Conservation (phyloP, 2,329 filamentous ascomycete genomes). For the Venturia carpophila region DNA sequence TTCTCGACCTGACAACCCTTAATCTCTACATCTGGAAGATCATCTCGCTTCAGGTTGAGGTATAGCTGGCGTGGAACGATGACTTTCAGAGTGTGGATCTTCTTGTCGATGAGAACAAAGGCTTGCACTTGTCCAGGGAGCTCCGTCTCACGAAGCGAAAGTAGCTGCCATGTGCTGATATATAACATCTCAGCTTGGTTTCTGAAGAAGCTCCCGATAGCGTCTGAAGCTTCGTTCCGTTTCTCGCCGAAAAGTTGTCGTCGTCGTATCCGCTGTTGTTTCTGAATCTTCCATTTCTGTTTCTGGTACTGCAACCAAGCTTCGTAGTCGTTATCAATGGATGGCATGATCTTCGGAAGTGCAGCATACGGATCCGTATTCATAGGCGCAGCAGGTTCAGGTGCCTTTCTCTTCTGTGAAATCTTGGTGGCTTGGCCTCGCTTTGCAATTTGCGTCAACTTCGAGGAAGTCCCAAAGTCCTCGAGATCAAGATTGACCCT, state of each 20-base stretch:
- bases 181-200: constrained; percentile 88
- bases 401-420: constrained; percentile 42
- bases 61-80: constrained; percentile 85
- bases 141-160: constrained; percentile 78
- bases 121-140: constrained; percentile 79
- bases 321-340: constrained; percentile 75
- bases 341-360: constrained; percentile 76
- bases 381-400: constrained; percentile 43
- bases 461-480: constrained; percentile 56
- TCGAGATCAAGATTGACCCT: constrained; percentile 65
- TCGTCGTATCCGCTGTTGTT: constrained; percentile 74
- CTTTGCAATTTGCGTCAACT: constrained; percentile 55
- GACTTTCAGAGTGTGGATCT: constrained; percentile 80
- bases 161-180: constrained; percentile 87
- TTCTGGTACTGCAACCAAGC: constrained; percentile 93
- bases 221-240: constrained; percentile 51
- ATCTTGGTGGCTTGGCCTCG: constrained; percentile 37
- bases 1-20: constrained; percentile 84
- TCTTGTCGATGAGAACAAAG: constrained; percentile 87
- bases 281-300: constrained; percentile 97
- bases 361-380: constrained; percentile 70
- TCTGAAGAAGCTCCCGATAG: constrained; percentile 67
- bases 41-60: constrained; percentile 80
- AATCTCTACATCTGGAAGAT: constrained; percentile 81
- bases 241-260: constrained; percentile 91